A percentile compares a stretch with the other conserved stretches of the same genome.
These are phyloP conservation scores for Umbelopsis sp. DNA, from an alignment of 192 early-diverging fungal species.

Conservation along the genomic window DNA sequence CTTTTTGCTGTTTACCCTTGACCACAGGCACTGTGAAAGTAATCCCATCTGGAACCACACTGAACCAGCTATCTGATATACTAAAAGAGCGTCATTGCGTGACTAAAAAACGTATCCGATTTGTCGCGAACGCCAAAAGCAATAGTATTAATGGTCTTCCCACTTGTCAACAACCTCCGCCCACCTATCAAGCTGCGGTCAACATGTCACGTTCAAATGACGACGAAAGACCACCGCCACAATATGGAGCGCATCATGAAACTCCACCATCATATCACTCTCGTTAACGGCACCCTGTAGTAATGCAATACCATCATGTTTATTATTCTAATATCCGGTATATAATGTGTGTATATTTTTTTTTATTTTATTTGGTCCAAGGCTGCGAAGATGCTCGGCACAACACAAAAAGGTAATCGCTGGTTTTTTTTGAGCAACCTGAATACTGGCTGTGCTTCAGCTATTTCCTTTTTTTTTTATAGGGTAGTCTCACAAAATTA, in stretches of 20 bases:
- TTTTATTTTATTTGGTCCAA: no score
- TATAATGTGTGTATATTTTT: no score
- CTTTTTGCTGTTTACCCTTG: not conserved
- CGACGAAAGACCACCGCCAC: not conserved
- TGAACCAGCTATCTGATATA: conserved; percentile 3
- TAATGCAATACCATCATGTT: no score
- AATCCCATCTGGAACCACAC: not conserved
- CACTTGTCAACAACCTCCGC: not conserved
- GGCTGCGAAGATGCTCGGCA: no score
- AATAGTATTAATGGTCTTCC: not conserved
- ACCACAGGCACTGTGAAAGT: not conserved
- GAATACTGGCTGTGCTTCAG: no score
- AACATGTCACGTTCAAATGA: no score
- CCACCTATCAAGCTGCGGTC: not conserved
- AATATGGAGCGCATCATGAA: not conserved
- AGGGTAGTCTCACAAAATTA: not conserved
- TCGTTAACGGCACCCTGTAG: not conserved
- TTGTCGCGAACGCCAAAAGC: not conserved
- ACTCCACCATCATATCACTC: not conserved
- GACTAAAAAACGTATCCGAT: not conserved
- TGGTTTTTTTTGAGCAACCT: no score
- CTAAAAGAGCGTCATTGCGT: not conserved
- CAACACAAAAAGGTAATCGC: no score
- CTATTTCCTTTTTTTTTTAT: not conserved
- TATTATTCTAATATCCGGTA: no score